Conservation (phyloP, 1,284 basidiomycete genomes). For the Puccinia brachypodii region DNA sequence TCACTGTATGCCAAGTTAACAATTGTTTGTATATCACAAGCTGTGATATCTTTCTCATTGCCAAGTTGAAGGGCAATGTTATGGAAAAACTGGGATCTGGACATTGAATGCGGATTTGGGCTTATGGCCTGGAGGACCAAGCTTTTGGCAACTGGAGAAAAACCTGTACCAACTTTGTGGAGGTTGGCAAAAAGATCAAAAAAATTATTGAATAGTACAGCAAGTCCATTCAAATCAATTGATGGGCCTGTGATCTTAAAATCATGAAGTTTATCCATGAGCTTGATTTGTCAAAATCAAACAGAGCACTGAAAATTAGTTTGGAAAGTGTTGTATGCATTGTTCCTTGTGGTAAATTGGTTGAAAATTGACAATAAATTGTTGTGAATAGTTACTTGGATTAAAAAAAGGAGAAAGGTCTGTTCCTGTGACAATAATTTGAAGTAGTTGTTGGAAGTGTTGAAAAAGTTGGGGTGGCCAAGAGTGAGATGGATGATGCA, state of each 20-base stretch:
- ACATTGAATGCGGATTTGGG: neutral
- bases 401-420: neutral
- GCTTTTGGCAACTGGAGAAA: neutral
- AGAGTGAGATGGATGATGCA: neutral
- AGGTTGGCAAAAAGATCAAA: neutral
- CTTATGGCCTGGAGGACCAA: neutral
- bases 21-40: neutral
- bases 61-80: neutral
- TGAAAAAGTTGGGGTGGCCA: neutral
- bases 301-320: neutral
- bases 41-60: neutral
- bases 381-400: neutral
- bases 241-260: neutral
- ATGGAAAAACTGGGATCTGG: neutral
- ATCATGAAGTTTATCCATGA: neutral
- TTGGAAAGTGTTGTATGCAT: neutral
- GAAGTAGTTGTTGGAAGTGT: neutral
- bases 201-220: neutral
- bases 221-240: neutral
- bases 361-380: neutral
- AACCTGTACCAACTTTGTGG: neutral
- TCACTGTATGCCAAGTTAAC: neutral
- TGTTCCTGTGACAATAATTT: neutral
- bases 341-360: neutral
- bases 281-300: neutral